Conservation (phyloP, 176 grass and related monocot genomes). For the Melocanna baccifera region DNA sequence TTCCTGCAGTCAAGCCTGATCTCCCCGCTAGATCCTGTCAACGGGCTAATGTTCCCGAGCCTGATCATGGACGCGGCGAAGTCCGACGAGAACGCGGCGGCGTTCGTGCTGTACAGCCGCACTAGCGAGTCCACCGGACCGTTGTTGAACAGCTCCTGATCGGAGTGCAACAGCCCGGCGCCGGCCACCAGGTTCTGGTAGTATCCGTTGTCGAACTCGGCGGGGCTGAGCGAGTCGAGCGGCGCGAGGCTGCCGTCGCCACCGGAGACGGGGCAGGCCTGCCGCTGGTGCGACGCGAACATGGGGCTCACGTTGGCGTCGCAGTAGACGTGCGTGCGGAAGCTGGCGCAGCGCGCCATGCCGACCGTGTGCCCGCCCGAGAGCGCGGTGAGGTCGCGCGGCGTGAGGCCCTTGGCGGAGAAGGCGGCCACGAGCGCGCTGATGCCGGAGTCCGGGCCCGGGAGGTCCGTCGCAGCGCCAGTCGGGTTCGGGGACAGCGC, state of each 20-base stretch:
- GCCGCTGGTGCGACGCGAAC: conserved; percentile 26
- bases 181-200: conserved; percentile 53
- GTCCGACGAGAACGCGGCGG: conserved; percentile 42
- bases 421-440: conserved; percentile 37
- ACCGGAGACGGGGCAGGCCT: conserved; percentile 32
- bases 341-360: conserved; percentile 39
- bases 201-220: conserved; percentile 67
- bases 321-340: conserved; percentile 55
- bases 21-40: conserved; percentile 60
- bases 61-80: conserved; percentile 63
- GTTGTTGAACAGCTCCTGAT: conserved; percentile 85
- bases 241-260: conserved; percentile 41
- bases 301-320: conserved; percentile 46
- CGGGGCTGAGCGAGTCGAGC: conserved; percentile 55
- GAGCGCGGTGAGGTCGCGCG: conserved; percentile 55
- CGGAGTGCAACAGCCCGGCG: conserved; percentile 69
- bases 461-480: conserved; percentile 46
- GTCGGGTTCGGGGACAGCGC: conserved; percentile 39
- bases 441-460: conserved; percentile 39
- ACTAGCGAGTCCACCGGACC: conserved; percentile 50
- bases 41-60: conserved; percentile 53
- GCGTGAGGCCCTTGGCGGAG: conserved; percentile 52
- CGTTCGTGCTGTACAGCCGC: conserved; percentile 52
- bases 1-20: conserved; percentile 71
- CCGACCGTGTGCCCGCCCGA: conserved; percentile 73